Evolutionary conservation across 2,329 filamentous ascomycete genomes (phyloP), one percentile per base, ranked within the genome.

Genomic region (Cladosporium sp.): DNA sequence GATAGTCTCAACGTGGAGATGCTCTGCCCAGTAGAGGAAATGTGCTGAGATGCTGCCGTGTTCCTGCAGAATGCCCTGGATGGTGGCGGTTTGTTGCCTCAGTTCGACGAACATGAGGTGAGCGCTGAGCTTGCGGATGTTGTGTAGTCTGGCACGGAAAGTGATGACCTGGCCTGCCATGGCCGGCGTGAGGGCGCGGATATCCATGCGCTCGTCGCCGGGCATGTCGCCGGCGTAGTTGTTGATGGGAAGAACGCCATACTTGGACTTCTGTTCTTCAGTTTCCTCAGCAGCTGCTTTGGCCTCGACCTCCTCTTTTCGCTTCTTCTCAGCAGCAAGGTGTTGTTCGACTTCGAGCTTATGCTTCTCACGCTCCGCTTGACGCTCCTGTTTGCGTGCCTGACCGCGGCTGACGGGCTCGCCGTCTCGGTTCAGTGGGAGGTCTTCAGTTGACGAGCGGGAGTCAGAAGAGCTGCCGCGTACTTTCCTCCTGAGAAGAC

Each of bases 11-110:
- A 84, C 75, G 49, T 85, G 83, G 40, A 96, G 75, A 64, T 89
- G 88, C 69, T 95, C 88, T 2, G 88, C 88, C 87, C 89, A 95
- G 64, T 88, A 85, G 22, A 96, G 77, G 78, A 96, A 92, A 61
- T 86, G 79, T 52, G 83, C 78, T 1, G 86, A 85, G 9, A 87
- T 77, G 42, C 75, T 73, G 6, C 82, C 80, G 57, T 83, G 73
- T 57, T 79, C 74, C 54, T 82, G 74, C 36, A 96, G 74, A 2
- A 96, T 88, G 55, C 89, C 90, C 68, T 96, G 91, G 45, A 96
- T 82, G 19, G 89, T 93, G 57, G 80, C 78, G 11, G 87, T 83
- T 70, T 91, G 86, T 70, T 96, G 89, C 50, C 91, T 85, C 64
- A 96, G 86, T 52, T 95, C 80, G 39, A 96, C 73, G 68, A 96